These are phyloP conservation scores for Eimeria praecox DNA, from an alignment of 169 alveolate species.

Conservation along the genomic window DNA sequence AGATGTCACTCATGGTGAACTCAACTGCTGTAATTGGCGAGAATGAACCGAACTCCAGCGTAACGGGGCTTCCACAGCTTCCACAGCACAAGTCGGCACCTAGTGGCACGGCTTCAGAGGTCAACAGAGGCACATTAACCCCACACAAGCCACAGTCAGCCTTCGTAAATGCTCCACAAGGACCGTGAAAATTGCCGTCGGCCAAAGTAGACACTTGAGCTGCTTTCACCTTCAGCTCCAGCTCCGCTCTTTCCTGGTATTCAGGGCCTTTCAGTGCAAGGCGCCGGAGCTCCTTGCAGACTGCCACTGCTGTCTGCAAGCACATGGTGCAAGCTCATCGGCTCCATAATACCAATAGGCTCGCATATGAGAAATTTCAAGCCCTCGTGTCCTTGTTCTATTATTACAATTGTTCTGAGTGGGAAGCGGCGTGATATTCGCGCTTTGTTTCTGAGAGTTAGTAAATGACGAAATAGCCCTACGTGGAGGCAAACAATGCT, in stretches of 20 bases:
- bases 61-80: slow-evolving; percentile 28
- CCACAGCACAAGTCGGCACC: slow-evolving; percentile 68
- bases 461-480: background rate
- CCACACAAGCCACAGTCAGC: slow-evolving; percentile 53
- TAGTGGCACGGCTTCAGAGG: slow-evolving; percentile 57
- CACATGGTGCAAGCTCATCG: background rate
- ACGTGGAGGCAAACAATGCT: background rate
- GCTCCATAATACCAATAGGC: background rate
- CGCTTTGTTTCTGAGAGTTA: background rate
- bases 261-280: slow-evolving; percentile 54
- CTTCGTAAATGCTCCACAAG: background rate
- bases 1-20: background rate
- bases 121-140: slow-evolving; percentile 38
- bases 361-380: background rate
- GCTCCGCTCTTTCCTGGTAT: slow-evolving; percentile 10
- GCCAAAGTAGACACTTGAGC: background rate
- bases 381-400: background rate
- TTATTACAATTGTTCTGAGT: background rate
- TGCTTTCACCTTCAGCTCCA: slow-evolving; percentile 52
- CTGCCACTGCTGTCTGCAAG: slow-evolving; percentile 43
- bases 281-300: slow-evolving; percentile 45
- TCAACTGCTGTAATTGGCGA: slow-evolving; percentile 53
- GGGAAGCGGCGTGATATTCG: background rate
- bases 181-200: background rate
- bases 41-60: slow-evolving; percentile 51